phyloP scores from a whole-genome alignment of 2,329 filamentous ascomycete genomes.

The Alternaria conjuncta region DNA sequence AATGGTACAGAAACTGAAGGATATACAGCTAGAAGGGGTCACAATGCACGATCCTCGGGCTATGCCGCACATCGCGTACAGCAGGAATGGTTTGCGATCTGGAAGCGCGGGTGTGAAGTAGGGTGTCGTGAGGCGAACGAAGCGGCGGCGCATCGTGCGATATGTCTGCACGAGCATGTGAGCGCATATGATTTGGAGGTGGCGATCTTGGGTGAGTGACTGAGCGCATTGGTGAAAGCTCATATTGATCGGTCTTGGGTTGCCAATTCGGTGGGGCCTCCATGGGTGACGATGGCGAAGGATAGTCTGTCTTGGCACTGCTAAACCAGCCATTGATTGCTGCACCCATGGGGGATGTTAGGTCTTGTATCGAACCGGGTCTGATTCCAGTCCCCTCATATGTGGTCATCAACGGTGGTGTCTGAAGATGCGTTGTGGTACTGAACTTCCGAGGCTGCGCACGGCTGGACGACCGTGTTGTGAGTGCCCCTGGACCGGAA shows the following conservation, averaged over 20 bases:
- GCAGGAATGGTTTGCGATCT: background rate
- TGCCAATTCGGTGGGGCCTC: conserved; percentile 13
- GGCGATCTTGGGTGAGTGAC: conserved; percentile 8
- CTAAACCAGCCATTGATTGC: conserved; percentile 22
- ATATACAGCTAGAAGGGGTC: background rate
- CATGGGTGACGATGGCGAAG: background rate
- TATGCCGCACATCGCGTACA: conserved; percentile 4
- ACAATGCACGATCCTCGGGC: background rate
- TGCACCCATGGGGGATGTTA: conserved; percentile 20
- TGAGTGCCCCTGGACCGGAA: background rate
- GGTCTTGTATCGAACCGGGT: conserved; percentile 11
- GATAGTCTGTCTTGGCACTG: background rate
- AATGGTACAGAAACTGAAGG: background rate
- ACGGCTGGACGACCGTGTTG: background rate
- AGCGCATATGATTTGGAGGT: background rate
- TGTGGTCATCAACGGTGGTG: conserved; percentile 2
- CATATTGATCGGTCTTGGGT: conserved; percentile 21
- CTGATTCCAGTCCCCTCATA: background rate
- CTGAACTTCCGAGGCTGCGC: conserved; percentile 9
- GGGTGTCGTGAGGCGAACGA: background rate
- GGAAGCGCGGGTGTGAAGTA: background rate
- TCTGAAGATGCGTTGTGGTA: conserved; percentile 3
- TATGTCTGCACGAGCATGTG: background rate
- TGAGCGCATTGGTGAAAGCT: conserved; percentile 23
- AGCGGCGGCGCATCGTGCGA: background rate